Evolutionary conservation across 352 stramenopile genomes (phyloP), one percentile per base, ranked within the genome.

Genomic region (Phytophthora nicotianae): DNA sequence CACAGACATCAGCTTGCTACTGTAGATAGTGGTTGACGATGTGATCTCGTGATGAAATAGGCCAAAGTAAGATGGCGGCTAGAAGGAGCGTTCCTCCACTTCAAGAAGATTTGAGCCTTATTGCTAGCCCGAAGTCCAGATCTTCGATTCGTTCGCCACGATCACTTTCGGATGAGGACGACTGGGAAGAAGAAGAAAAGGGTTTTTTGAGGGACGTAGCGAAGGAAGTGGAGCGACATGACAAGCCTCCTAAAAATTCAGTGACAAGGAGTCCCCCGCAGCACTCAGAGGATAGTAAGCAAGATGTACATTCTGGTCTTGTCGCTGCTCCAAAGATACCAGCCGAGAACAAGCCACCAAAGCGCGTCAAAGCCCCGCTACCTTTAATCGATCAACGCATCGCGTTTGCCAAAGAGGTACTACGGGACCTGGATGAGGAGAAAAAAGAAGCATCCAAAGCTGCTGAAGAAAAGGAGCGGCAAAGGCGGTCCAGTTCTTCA

Each of bases 181-280:
- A 61, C 43, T 53, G 24, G 24, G 55, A 70, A 50, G 23, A 58
- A 40, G 54, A 70, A 65, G 47, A 70, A 61, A 70, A 65, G 9
- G 48, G 23, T 38, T 40, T 65, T 40, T 26, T 54, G 7, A 47
- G 26, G 27, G 17, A 55, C 21, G 45, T 5, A 20, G 32, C n/a
- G 47, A 49, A 55, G 4, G 19, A 35, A 13, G 21, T 38, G 7
- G 33, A 24, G 35, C 50, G 8, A 51, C 11, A 46, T n/a, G 35
- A 50, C 21, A 27, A 48, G 14, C 5, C 13, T 8, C 11, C 35
- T 11, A 50, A 32, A 13, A 62, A 48, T 5, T 46, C 23, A 0
- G 17, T 40, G 35, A n/a, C 19, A 16, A 26, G 5, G 16, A 20
- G 14, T 33, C 49, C 11, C 7, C 16, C 4, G 16, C 29, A 38